Base-by-base conservation (phyloP, 805 yeast species). In the Candida broadrunensis region DNA sequence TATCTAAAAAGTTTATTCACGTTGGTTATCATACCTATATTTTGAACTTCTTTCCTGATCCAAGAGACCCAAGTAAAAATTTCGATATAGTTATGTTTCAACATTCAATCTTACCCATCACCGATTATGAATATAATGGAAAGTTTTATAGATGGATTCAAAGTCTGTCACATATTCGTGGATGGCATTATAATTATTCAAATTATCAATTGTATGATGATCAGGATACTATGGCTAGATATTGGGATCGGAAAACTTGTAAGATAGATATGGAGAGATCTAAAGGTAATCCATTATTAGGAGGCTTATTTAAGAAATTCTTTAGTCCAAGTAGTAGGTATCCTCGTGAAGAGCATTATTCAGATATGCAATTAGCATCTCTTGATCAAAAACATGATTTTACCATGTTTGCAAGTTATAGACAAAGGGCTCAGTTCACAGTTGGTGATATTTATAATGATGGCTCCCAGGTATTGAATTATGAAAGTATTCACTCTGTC, bases 121-220 rank as follows among this genome's bases (percentile, higher is more conserved):
- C 23, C 25, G 47, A 44, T 33, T 44, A 44, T 20, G 35, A 40
- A 13, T 44, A 40, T 19, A 30, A 41, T 3, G 42, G 39, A 2
- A 18, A 40, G 12, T 30, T 21, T 12, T 29, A 31, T 20, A 20
- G 47, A 18, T 44, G 47, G 47, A 37, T 44, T 20, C 7, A 29
- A 15, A 29, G 11, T 29, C 4, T 6, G 7, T 5, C n/a, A 14
- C 5, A 5, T 5, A n/a, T 26, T 13, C 14, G 11, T 26, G 29
- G 29, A n/a, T 29, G 13, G 7, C 4, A 15, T 4, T 29, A 29
- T 29, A 14, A 29, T 29, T 13, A 8, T 14, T 14, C 13, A 29
- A 29, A 13, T 29, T 29, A 29, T 5, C 7, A 14, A 15, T 8
- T 29, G 18, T 5, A 14, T 5, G 18, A 29, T 5, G 9, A 14